These are phyloP conservation scores for Prunus fruticosa DNA, from an alignment of 306 rosid species.

Conservation along the genomic window DNA sequence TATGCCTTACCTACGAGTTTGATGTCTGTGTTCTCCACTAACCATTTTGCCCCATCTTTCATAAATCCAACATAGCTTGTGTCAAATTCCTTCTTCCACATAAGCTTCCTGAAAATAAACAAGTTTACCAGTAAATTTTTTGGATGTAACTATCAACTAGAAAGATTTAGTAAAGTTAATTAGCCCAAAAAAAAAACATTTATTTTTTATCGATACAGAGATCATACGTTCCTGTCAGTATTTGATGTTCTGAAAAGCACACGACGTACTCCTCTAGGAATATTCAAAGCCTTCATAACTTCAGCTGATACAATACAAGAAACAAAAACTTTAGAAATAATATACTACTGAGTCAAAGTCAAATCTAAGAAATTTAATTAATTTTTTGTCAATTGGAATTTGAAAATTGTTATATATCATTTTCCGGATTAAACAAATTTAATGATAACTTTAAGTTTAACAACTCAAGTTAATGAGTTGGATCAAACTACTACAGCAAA, in stretches of 20 bases:
- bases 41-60: conserved; percentile 87
- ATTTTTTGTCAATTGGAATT: no score
- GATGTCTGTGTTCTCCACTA: conserved; percentile 86
- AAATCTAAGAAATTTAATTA: no score
- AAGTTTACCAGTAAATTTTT: neutral
- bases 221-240: conserved; percentile 43
- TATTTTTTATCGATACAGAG: no score
- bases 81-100: conserved; percentile 75
- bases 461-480: no score
- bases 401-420: no score
- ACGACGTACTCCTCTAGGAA: conserved; percentile 67
- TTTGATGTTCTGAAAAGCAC: conserved; percentile 81
- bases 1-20: conserved; percentile 42
- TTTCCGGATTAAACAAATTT: no score
- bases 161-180: no score
- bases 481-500: no score
- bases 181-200: no score
- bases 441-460: no score
- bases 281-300: conserved; percentile 68
- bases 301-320: conserved; percentile 45
- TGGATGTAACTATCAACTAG: neutral
- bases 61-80: conserved; percentile 71
- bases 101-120: conserved; percentile 63
- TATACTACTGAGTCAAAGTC: no score
- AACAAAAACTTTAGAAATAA: no score